Conservation (phyloP, 1,139 yeast species). For the Blastobotrys ciferrii region DNA sequence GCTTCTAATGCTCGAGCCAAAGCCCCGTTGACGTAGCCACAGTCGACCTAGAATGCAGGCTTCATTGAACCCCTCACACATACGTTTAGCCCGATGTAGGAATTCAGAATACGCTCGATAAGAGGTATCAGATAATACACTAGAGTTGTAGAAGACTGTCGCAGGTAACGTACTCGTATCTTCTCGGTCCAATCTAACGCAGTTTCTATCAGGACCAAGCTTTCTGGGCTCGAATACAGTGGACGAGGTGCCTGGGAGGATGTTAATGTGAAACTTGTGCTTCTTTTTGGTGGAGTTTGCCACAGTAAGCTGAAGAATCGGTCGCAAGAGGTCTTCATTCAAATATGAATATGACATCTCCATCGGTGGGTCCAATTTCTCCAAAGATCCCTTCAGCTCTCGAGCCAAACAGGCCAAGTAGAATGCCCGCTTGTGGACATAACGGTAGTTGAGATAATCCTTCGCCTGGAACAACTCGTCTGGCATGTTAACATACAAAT, state of each 20-base stretch:
- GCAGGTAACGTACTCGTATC: constrained; percentile 54
- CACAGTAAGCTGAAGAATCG: constrained; percentile 33
- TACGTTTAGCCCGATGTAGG: constrained; percentile 69
- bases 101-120: constrained; percentile 70
- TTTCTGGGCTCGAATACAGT: constrained; percentile 72
- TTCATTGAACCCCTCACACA: constrained; percentile 81
- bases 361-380: constrained; percentile 36
- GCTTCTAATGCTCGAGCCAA: constrained; percentile 48
- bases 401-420: constrained; percentile 77
- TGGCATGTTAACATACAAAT: constrained; percentile 83
- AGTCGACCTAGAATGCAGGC: constrained; percentile 84
- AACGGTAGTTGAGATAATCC: constrained; percentile 87
- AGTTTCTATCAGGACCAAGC: constrained; percentile 64
- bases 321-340: constrained; percentile 37
- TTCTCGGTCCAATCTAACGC: constrained; percentile 52
- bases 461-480: constrained; percentile 69
- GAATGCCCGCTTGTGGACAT: constrained; percentile 84
- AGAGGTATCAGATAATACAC: constrained; percentile 67
- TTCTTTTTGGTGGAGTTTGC: constrained; percentile 23
- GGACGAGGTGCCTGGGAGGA: constrained; percentile 55
- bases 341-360: constrained; percentile 55
- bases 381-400: constrained; percentile 44
- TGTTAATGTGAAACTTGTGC: constrained; percentile 60
- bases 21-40: constrained; percentile 88
- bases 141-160: constrained; percentile 82